Evolutionary conservation across 805 yeast genomes (phyloP), one percentile per base, ranked within the genome.

Genomic region (Zygotorulaspora sp.): DNA sequence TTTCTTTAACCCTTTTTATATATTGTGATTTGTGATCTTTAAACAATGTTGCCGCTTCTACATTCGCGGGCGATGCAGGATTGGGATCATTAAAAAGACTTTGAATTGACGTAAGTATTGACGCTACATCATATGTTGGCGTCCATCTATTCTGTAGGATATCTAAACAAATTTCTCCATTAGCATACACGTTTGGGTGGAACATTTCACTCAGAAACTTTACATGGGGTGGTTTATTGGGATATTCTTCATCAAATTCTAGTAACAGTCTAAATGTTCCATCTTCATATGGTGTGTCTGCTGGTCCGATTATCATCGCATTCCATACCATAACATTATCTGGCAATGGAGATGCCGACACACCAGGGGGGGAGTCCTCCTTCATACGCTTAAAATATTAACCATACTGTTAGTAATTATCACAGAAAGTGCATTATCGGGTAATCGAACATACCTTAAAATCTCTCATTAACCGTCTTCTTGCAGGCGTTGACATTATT

Each of bases 291-390:
- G 98, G 97, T 0, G 98, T 92, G 48, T 88, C 97, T 17, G 90
- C 80, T 1, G 98, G 98, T 0, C 98, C 98, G 40, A 92, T 89
- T 45, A 92, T 92, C 42, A 92, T 95, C 0, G 97, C 98, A 62
- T 92, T 92, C 76, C 98, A 92, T 24, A 85, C 76, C 96, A 92
- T 88, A 35, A 92, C 97, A 55, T 92, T 92, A 59, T 92, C 97
- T 4, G 97, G 88, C 36, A 90, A 74, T 4, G 98, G 98, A 4
- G 96, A 85, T 0, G 98, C 98, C 5, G 96, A 85, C 8, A 92
- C 95, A 11, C 98, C 98, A 21, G 95, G 92, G 16, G 98, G 96
- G 9, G 97, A 92, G 63, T 92, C 98, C 68, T 83, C 92, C 64
- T 92, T 96, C 82, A 92, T 89, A 53, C 97, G 81, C 81, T 78